Evolutionary conservation across 202 grass and related monocot species (phyloP), one percentile per base, ranked within the genome.

Genomic region (Bolboschoenoplectus hybrid): DNA sequence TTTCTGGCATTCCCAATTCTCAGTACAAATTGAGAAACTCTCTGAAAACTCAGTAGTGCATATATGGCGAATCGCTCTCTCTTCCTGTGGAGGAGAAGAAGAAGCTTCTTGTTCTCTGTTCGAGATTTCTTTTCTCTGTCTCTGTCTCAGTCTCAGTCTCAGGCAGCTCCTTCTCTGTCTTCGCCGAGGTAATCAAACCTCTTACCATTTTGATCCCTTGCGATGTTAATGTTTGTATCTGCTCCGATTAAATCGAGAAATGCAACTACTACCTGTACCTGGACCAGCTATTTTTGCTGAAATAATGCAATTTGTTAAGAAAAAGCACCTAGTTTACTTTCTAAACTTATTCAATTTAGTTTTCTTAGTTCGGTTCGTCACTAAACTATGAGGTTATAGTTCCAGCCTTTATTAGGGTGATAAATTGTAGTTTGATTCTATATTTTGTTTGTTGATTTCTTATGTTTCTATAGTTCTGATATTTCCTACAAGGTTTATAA

Each of bases 401-500:
- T 92, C 17, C 46, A 40, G 87, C 47, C 11, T 75, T 66, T 66
- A 66, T 35, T 9, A 47, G 26, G 26, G 11, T 36, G 56, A 7
- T 63, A 44, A 12, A 1, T 12, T 81, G 35, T 3, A 58, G 2
- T 67, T 58, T 19, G 38, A 84, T 14, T 36, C 84, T 63, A 35
- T 74, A 56, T 62, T 8, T 44, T 91, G 7, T 35, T 26, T 70
- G 38, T 91, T 75, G 79, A 7, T 8, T 16, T 63, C 16, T 89
- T 85, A 71, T 86, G 67, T 91, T 90, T 78, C 63, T 91, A 52
- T 50, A 91, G 52, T 84, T 91, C 75, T 73, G 88, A 88, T 91
- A 85, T 85, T 89, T 88, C 62, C 8, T 64, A 53, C 80, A 94
- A 97, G 90, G 91, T 87, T 87, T 80, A 43, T 83, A 69, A 81